Evolutionary conservation across 768 basidiomycete genomes (phyloP).

Genomic region (Phanerochaete carnosa): DNA sequence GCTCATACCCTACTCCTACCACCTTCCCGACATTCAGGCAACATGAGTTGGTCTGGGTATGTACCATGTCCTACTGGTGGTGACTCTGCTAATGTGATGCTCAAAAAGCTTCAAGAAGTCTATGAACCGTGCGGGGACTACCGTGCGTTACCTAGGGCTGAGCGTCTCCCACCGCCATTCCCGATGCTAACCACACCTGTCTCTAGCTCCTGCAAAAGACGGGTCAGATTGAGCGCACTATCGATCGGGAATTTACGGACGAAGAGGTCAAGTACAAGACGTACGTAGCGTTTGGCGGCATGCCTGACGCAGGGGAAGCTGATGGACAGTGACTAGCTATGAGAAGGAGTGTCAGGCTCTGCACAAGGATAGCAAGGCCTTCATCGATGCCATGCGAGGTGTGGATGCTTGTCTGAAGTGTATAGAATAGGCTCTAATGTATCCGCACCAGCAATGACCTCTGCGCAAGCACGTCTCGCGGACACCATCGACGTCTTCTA

Average conservation of each 20-base stretch:
- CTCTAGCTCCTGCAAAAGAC: slow-evolving; percentile 92
- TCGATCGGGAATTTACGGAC: slow-evolving; percentile 90
- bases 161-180: slow-evolving; percentile 3
- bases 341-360: slow-evolving; percentile 94
- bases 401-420: slow-evolving; percentile 21
- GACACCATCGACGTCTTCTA: slow-evolving; percentile 95
- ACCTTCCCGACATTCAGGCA: neutral
- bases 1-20: neutral
- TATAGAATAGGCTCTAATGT: neutral
- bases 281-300: slow-evolving; percentile 47
- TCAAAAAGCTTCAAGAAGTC: slow-evolving; percentile 83
- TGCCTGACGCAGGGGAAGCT: neutral
- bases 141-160: slow-evolving; percentile 43
- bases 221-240: slow-evolving; percentile 93
- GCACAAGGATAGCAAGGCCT: slow-evolving; percentile 94
- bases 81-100: neutral
- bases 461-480: slow-evolving; percentile 88
- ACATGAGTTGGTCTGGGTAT: slow-evolving; percentile 16
- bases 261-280: slow-evolving; percentile 89
- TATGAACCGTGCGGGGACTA: slow-evolving; percentile 87
- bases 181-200: slow-evolving; percentile 7
- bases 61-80: neutral
- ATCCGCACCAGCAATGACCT: slow-evolving; percentile 73
- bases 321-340: slow-evolving; percentile 47
- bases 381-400: slow-evolving; percentile 94